These are phyloP conservation scores for Phytophthora meadii DNA, from an alignment of 352 stramenopile species.

Conservation along the genomic window DNA sequence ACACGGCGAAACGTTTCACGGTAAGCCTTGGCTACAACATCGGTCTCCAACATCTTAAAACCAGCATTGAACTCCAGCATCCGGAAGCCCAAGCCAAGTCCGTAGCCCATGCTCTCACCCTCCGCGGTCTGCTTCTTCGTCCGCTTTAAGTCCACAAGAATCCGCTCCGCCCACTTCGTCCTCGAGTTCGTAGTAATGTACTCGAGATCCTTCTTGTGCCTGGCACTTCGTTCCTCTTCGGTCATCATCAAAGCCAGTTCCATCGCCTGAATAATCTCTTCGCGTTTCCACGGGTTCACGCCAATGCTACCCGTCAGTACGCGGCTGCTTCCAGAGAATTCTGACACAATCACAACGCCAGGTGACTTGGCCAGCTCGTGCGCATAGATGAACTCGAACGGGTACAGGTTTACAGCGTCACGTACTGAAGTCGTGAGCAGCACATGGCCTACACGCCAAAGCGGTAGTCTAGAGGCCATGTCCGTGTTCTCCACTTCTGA, in stretches of 20 bases:
- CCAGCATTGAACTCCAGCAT: conserved; percentile 97
- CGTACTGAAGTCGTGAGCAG: conserved; percentile 81
- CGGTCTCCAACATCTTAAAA: conserved; percentile 95
- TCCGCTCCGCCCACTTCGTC: conserved; percentile 96
- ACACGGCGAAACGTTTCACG: conserved; percentile 85
- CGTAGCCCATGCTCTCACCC: conserved; percentile 94
- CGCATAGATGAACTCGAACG: conserved; percentile 89
- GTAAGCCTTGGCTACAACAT: conserved; percentile 92
- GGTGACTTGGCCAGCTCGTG: conserved; percentile 76
- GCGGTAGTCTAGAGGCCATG: conserved; percentile 69
- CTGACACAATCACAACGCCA: conserved; percentile 95
- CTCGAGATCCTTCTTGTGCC: conserved; percentile 84
- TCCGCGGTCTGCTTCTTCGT: conserved; percentile 87
- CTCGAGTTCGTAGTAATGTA: conserved; percentile 97
- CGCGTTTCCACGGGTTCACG: conserved; percentile 98
- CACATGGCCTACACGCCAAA: conserved; percentile 80
- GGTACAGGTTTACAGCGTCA: conserved; percentile 86
- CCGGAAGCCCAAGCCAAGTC: conserved; percentile 96
- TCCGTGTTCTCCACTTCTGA: conserved; percentile 85
- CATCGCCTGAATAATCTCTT: conserved; percentile 85
- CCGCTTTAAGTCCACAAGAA: conserved; percentile 98
- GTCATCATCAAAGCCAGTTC: conserved; percentile 74
- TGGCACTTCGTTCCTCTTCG: conserved; percentile 67
- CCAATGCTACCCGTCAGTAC: conserved; percentile 96
- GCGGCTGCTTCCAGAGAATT: conserved; percentile 97